Conservation (phyloP, 805 yeast species). For the Pichia kluyveri region DNA sequence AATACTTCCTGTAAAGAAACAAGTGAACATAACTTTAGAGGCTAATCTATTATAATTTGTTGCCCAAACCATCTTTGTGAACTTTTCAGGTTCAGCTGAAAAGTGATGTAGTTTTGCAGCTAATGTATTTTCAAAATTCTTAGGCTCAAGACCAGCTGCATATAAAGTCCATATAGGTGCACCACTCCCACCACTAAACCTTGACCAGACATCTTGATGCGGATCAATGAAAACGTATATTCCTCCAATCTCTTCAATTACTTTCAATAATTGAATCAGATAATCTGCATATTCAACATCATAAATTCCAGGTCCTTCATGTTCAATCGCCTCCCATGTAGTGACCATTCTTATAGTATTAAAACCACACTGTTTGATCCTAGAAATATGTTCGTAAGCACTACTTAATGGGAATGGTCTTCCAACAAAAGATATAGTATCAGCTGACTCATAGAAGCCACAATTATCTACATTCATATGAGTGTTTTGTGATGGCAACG, state of each 20-base stretch:
- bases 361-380: constrained; percentile 75
- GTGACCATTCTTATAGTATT: constrained; percentile 68
- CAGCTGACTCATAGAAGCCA: constrained; percentile 57
- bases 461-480: constrained; percentile 29
- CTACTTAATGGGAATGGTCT: constrained; percentile 73
- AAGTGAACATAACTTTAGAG: constrained; percentile 70
- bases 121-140: constrained; percentile 57
- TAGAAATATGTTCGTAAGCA: constrained; percentile 55
- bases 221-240: constrained; percentile 76
- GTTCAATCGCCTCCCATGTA: constrained; percentile 93
- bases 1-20: constrained; percentile 70
- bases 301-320: constrained; percentile 74
- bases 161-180: constrained; percentile 91
- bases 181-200: constrained; percentile 84
- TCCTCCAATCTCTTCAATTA: constrained; percentile 57
- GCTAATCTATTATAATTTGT: constrained; percentile 76
- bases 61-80: constrained; percentile 89
- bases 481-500: constrained; percentile 39
- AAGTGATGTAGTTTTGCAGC: constrained; percentile 74
- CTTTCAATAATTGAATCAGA: constrained; percentile 51
- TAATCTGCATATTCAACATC: constrained; percentile 71
- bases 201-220: constrained; percentile 92
- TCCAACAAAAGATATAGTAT: constrained; percentile 70
- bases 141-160: constrained; percentile 81
- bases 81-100: constrained; percentile 34